These are phyloP conservation scores for Pterulicium gracile DNA, from an alignment of 1,284 basidiomycete species.

Conservation along the genomic window DNA sequence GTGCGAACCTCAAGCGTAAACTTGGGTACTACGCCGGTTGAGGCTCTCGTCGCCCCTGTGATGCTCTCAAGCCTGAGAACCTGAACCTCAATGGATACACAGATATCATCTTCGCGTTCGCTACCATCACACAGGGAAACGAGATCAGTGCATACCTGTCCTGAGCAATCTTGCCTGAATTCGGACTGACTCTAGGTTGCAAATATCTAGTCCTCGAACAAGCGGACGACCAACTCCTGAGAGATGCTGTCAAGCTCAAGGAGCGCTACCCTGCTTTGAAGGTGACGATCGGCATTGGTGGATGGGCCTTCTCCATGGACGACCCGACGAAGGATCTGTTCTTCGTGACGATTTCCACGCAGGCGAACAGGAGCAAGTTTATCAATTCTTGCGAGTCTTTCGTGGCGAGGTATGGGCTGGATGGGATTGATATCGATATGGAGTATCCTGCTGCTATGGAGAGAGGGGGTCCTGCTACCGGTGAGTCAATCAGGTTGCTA, in stretches of 20 bases:
- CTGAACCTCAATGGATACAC: constrained; percentile 3
- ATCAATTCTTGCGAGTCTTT: constrained; percentile 7
- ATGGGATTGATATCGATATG: too few relatives aligned
- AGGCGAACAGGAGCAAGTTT: constrained; percentile 8
- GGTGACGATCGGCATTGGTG: constrained; percentile 10
- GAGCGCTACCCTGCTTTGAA: constrained; percentile 2
- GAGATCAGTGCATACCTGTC: constrained; percentile 2
- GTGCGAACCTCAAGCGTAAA: not conserved
- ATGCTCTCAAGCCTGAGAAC: constrained; percentile 1
- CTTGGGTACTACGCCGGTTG: constrained; percentile 8
- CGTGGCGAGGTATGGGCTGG: constrained; percentile 4
- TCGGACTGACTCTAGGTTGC: not conserved
- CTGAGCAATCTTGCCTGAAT: not conserved
- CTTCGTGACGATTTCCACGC: constrained; percentile 8
- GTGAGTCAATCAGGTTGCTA: too few relatives aligned
- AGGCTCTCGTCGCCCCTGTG: constrained; percentile 2
- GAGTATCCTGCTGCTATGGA: constrained; percentile 14
- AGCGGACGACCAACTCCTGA: constrained; percentile 4
- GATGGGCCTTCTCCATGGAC: constrained; percentile 12
- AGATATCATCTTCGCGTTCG: constrained; percentile 7
- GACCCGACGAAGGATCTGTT: constrained; percentile 9
- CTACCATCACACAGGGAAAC: constrained; percentile 3
- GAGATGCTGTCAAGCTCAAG: constrained; percentile 7
- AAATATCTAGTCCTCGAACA: constrained; percentile 5
- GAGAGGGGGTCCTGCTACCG: constrained; percentile 10